These are phyloP conservation scores for Chalciporus chontae DNA, from an alignment of 768 basidiomycete genomes.

Conservation along the genomic window DNA sequence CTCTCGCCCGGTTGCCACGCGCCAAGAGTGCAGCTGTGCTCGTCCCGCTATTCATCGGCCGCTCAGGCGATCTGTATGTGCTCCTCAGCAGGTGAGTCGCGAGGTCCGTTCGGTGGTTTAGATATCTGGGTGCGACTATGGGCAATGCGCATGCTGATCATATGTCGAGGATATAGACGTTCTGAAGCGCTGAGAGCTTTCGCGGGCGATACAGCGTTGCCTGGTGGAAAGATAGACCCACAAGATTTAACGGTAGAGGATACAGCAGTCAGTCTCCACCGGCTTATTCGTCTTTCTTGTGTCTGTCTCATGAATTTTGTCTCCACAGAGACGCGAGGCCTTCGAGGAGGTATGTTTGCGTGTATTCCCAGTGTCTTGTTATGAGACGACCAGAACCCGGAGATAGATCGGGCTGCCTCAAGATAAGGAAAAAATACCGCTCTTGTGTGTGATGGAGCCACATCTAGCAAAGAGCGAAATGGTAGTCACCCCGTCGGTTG, in stretches of 20 bases:
- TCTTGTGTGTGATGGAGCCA: conserved; percentile 77
- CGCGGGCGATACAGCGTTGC: conserved; percentile 85
- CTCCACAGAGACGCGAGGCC: conserved; percentile 72
- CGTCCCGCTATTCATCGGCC: conserved; percentile 81
- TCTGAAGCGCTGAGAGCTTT: conserved; percentile 70
- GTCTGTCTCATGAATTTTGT: background rate
- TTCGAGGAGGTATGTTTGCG: conserved; percentile 71
- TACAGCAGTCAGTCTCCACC: conserved; percentile 54
- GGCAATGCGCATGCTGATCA: too few species aligned
- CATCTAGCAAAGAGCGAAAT: conserved; percentile 69
- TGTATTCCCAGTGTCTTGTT: background rate
- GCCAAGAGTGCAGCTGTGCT: conserved; percentile 71
- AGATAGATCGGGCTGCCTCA: conserved; percentile 76
- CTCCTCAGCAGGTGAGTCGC: conserved; percentile 74
- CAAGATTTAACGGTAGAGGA: conserved; percentile 69
- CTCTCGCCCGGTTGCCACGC: conserved; percentile 45
- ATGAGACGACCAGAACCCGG: background rate
- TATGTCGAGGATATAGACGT: conserved; percentile 46
- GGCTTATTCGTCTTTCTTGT: background rate
- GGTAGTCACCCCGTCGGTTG: conserved; percentile 82
- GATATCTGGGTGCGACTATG: background rate
- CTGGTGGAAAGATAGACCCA: conserved; percentile 78
- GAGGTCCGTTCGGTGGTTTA: background rate
- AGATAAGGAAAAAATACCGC: conserved; percentile 65
- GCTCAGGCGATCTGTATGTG: conserved; percentile 82